Conservation (phyloP, 441 rosid species). For the Adansonia madagascariensis region DNA sequence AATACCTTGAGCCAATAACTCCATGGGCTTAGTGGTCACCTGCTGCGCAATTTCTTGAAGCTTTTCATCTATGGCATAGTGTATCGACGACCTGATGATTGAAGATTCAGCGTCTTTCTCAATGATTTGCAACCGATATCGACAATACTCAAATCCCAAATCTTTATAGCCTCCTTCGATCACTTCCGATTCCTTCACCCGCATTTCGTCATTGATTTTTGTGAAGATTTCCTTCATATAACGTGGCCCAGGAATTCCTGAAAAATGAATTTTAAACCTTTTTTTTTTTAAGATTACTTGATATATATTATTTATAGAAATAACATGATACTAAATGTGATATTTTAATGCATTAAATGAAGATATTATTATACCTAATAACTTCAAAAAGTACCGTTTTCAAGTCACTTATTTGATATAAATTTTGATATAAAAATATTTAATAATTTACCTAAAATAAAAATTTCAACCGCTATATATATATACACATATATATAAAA, state of each 20-base stretch:
- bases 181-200: conserved; percentile 41
- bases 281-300: no score
- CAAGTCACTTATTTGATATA: no score
- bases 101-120: conserved; percentile 2
- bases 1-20: not conserved
- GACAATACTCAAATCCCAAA: not conserved
- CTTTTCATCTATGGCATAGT: not conserved
- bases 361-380: no score
- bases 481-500: no score
- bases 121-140: not conserved
- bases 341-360: no score
- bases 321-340: no score
- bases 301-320: no score
- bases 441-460: no score
- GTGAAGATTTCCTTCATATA: conserved; percentile 39
- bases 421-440: no score
- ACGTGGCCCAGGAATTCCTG: conserved; percentile 25
- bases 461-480: no score
- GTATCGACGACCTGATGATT: not conserved
- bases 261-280: no score
- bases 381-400: no score
- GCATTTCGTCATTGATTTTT: conserved; percentile 38
- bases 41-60: not conserved
- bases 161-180: conserved; percentile 37
- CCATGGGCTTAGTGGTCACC: not conserved